A percentile compares a stretch with the other conserved stretches of the same genome.
These are phyloP conservation scores for Coniochaeta sp. DNA, from an alignment of 2,329 filamentous ascomycete genomes.

Conservation along the genomic window DNA sequence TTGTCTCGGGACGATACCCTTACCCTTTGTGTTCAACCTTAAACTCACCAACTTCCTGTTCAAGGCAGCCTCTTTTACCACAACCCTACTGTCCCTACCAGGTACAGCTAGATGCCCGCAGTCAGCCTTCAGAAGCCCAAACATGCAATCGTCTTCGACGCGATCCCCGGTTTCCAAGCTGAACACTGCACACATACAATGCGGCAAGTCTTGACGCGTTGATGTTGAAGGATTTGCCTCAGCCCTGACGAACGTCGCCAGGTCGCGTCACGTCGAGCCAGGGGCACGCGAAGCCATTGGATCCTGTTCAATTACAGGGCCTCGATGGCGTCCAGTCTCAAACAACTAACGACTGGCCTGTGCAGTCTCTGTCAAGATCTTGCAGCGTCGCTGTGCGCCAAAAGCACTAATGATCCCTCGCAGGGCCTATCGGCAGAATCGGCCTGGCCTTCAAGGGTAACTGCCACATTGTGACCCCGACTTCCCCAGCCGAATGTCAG, in stretches of 20 bases:
- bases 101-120: neutral
- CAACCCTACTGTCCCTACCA: neutral
- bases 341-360: neutral
- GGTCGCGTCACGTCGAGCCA: neutral
- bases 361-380: neutral
- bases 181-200: too few species aligned
- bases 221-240: neutral
- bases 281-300: neutral
- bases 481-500: neutral
- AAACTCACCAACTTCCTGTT: neutral
- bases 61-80: too few species aligned
- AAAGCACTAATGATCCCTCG: neutral
- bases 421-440: neutral
- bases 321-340: neutral
- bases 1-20: neutral
- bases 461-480: neutral
- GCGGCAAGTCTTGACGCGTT: neutral
- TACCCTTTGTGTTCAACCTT: neutral
- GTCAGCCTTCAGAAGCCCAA: too few species aligned
- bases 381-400: neutral
- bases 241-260: neutral
- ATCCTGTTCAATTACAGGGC: neutral
- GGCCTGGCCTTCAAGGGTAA: neutral
- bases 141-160: too few species aligned
- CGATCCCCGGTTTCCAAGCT: too few species aligned